phyloP scores from a whole-genome alignment of 2,329 filamentous ascomycete genomes.

The Ophiostoma piceae region DNA sequence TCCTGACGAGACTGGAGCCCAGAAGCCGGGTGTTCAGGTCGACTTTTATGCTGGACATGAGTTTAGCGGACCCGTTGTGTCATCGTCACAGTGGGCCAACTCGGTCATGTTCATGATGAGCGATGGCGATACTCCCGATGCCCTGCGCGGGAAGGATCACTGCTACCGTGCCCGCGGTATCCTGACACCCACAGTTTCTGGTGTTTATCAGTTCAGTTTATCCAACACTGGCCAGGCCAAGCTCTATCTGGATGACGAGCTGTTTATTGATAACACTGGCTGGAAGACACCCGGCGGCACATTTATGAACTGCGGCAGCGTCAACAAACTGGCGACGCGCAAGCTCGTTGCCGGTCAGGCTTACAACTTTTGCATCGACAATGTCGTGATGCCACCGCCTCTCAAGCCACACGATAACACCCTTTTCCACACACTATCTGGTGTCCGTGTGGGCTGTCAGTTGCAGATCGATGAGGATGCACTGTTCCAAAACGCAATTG shows the following conservation, averaged over 20 bases:
- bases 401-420: slow-evolving; percentile 29
- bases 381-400: slow-evolving; percentile 26
- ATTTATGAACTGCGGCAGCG: slow-evolving; percentile 28
- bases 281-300: slow-evolving; percentile 40
- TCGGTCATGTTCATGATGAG: slow-evolving; percentile 28
- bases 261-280: slow-evolving; percentile 43
- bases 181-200: slow-evolving; percentile 29
- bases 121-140: slow-evolving; percentile 27
- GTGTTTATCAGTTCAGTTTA: slow-evolving; percentile 32
- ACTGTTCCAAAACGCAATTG: slow-evolving; percentile 25
- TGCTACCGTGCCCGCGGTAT: slow-evolving; percentile 32
- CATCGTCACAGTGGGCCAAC: slow-evolving; percentile 25
- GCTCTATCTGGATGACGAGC: slow-evolving; percentile 36
- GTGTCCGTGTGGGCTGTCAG: slow-evolving; percentile 26
- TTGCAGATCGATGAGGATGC: slow-evolving; percentile 20
- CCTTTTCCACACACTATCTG: slow-evolving; percentile 28
- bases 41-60: slow-evolving; percentile 27
- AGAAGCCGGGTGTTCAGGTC: slow-evolving; percentile 22
- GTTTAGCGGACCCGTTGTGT: slow-evolving; percentile 24
- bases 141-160: slow-evolving; percentile 29
- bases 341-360: slow-evolving; percentile 22
- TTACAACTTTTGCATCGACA: slow-evolving; percentile 27
- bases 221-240: slow-evolving; percentile 24
- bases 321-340: slow-evolving; percentile 20
- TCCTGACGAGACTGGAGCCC: background rate